Percentiles rank a stretch among this genome's conserved stretches.
Conservation (phyloP, 1,139 yeast genomes). For the Pichiaceae sp. region DNA sequence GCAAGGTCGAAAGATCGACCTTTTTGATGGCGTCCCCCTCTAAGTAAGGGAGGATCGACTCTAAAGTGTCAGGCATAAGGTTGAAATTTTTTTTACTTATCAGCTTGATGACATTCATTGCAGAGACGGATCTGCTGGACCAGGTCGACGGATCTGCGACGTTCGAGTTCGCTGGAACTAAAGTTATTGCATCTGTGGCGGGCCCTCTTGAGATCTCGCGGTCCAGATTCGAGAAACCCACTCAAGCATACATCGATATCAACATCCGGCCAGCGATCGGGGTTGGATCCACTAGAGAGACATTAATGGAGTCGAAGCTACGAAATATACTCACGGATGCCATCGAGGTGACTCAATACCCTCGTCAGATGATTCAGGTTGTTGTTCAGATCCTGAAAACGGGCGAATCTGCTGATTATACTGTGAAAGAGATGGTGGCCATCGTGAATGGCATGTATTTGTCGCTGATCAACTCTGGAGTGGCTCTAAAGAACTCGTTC, state of each 20-base stretch:
- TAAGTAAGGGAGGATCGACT: constrained; percentile 4
- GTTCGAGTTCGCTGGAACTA: constrained; percentile 40
- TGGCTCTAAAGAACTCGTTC: constrained; percentile 58
- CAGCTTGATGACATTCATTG: constrained; percentile 5
- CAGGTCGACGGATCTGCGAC: constrained; percentile 80
- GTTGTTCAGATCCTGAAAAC: constrained; percentile 70
- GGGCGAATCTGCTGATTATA: constrained; percentile 26
- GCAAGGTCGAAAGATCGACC: constrained; percentile 6
- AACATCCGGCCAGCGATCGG: constrained; percentile 75
- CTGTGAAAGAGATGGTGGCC: constrained; percentile 54
- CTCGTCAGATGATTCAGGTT: constrained; percentile 78
- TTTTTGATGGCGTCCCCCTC: constrained; percentile 7
- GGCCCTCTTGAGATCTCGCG: constrained; percentile 84
- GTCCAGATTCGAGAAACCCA: constrained; percentile 77
- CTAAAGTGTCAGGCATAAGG: neutral
- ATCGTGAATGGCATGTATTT: constrained; percentile 65
- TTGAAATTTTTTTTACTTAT: neutral
- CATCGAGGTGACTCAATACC: constrained; percentile 61
- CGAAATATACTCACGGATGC: constrained; percentile 53
- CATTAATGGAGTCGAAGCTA: constrained; percentile 63
- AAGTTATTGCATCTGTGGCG: constrained; percentile 66
- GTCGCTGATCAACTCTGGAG: constrained; percentile 74
- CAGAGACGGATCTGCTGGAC: constrained; percentile 25
- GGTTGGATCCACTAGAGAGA: constrained; percentile 69
- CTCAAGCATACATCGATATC: constrained; percentile 71